phyloP scores from a whole-genome alignment of 2,329 filamentous ascomycete genomes.

The Leptodontidium sp. region DNA sequence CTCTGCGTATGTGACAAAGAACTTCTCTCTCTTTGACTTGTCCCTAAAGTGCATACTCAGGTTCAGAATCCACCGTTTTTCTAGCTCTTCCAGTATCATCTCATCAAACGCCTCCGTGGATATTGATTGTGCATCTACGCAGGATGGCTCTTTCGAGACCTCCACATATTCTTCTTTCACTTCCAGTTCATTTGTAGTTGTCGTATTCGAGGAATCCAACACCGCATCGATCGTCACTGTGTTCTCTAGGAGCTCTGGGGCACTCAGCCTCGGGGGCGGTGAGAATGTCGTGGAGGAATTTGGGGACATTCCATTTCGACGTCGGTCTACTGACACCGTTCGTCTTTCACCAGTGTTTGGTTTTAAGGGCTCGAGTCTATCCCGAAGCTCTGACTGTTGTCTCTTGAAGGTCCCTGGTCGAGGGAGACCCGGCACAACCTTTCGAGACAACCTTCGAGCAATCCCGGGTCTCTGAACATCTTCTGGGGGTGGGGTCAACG shows the following conservation, averaged over 20 bases:
- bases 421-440: conserved; percentile 81
- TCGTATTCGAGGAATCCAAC: conserved; percentile 30
- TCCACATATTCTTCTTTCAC: conserved; percentile 42
- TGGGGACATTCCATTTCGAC: conserved; percentile 37
- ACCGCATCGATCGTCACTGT: conserved; percentile 36
- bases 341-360: conserved; percentile 73
- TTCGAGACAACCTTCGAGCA: conserved; percentile 51
- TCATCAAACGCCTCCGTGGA: conserved; percentile 59
- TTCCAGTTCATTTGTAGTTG: conserved; percentile 33
- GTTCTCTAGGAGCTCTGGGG: conserved; percentile 44
- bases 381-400: conserved; percentile 81
- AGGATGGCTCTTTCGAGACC: conserved; percentile 38
- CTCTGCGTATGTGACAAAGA: conserved; percentile 95
- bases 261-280: conserved; percentile 40
- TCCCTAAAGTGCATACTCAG: conserved; percentile 98
- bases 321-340: conserved; percentile 71
- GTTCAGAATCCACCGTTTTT: conserved; percentile 93
- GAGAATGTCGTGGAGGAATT: conserved; percentile 38
- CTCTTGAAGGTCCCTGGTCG: conserved; percentile 81
- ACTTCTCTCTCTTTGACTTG: conserved; percentile 91
- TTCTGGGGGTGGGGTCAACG: conserved; percentile 34
- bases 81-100: conserved; percentile 80
- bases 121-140: conserved; percentile 43
- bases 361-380: conserved; percentile 73
- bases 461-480: conserved; percentile 39